phyloP scores from a whole-genome alignment of 164 flowering plant species.

The Protea cynaroides region DNA sequence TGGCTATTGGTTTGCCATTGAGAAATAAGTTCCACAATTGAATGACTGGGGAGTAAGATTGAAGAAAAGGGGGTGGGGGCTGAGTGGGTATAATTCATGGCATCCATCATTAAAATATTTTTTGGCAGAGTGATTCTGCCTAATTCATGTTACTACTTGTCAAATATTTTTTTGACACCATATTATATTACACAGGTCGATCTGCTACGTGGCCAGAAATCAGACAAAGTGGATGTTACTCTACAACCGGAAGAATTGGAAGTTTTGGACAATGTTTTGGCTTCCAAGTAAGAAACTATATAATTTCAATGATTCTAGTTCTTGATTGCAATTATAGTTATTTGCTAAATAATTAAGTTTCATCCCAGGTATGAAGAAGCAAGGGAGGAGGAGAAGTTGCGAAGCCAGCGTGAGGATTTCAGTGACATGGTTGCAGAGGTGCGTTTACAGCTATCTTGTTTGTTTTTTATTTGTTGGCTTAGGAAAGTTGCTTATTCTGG shows the following conservation, averaged over 20 bases:
- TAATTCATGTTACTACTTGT: too few relatives aligned
- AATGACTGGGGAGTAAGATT: too few relatives aligned
- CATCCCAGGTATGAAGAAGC: constrained; percentile 86
- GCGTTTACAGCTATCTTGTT: not conserved
- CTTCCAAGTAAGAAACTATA: constrained; percentile 65
- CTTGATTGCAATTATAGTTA: not conserved
- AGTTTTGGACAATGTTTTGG: constrained; percentile 71
- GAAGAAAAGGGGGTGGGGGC: too few relatives aligned
- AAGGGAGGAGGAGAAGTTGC: constrained; percentile 86
- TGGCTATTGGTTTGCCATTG: too few relatives aligned
- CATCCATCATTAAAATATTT: too few relatives aligned
- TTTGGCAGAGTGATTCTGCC: too few relatives aligned
- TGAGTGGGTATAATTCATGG: too few relatives aligned
- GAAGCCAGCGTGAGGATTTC: constrained; percentile 90
- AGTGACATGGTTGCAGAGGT: constrained; percentile 99
- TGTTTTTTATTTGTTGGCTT: not conserved
- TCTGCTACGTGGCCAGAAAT: constrained; percentile 86
- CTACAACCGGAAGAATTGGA: constrained; percentile 93
- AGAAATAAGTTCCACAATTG: too few relatives aligned
- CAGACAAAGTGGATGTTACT: constrained; percentile 93
- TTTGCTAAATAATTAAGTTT: not conserved
- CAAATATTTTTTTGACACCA: not conserved
- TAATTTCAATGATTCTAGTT: not conserved
- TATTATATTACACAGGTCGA: constrained; percentile 78
- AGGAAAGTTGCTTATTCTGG: not conserved